Conservation (phyloP, 257 asterid species). For the Nicotiana knightiana region DNA sequence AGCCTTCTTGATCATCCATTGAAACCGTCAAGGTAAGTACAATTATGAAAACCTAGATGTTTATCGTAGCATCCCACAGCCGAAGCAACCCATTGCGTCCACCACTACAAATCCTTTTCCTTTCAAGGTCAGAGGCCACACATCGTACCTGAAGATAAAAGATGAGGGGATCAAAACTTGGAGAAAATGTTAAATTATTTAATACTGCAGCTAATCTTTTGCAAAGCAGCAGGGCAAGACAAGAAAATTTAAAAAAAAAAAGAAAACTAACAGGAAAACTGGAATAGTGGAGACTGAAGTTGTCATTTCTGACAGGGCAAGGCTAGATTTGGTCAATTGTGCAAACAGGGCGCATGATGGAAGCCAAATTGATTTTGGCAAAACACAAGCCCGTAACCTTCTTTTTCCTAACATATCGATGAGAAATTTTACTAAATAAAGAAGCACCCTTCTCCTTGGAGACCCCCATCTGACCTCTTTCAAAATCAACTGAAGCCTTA, state of each 20-base stretch:
- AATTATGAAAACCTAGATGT: constrained; percentile 36
- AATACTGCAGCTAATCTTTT: not conserved
- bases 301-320: not conserved
- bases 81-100: constrained; percentile 90
- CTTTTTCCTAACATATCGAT: not conserved
- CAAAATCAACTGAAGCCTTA: not conserved
- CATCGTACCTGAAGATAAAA: constrained; percentile 68
- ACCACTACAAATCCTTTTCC: constrained; percentile 88
- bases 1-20: not conserved
- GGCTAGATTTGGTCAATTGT: not conserved
- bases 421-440: not conserved
- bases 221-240: not conserved
- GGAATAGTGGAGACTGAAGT: constrained; percentile 3
- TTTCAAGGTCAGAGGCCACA: constrained; percentile 80
- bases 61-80: constrained; percentile 97
- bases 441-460: not conserved
- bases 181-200: not conserved
- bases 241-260: not conserved
- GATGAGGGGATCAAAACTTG: not conserved
- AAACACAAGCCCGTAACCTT: not conserved
- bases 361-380: not conserved
- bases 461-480: not conserved
- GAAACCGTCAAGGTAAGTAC: not conserved
- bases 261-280: not conserved
- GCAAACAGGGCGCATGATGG: not conserved